Evolutionary conservation across 805 yeast genomes (phyloP).

Genomic region (Candida quercuum): DNA sequence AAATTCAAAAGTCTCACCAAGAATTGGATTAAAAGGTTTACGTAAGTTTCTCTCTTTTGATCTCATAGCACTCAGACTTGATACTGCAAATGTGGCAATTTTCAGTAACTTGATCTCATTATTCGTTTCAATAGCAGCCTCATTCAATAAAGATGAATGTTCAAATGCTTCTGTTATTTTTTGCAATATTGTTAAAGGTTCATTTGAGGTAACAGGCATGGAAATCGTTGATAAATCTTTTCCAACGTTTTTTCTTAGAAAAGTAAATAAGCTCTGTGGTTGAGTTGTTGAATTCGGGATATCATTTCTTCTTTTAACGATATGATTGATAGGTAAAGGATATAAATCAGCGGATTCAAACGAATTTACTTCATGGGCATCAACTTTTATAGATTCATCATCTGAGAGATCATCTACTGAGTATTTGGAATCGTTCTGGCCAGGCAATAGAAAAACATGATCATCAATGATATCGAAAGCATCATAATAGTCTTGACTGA

Average conservation of each 20-base stretch:
- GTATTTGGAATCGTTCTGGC: constrained; percentile 7
- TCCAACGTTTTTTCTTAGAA: constrained; percentile 86
- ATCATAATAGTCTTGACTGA: constrained; percentile 56
- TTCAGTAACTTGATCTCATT: constrained; percentile 54
- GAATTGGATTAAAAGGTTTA: constrained; percentile 90
- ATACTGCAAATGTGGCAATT: constrained; percentile 79
- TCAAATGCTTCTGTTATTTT: constrained; percentile 77
- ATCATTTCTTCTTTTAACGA: constrained; percentile 48
- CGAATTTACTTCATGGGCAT: constrained; percentile 2
- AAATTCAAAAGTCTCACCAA: constrained; percentile 90
- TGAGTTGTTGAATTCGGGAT: constrained; percentile 52
- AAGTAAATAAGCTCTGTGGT: constrained; percentile 80
- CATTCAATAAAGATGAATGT: constrained; percentile 60
- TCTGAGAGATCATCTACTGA: constrained; percentile 23
- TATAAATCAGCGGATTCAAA: constrained; percentile 39
- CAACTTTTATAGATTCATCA: constrained; percentile 13
- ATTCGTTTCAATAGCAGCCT: constrained; percentile 44
- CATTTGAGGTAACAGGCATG: constrained; percentile 93
- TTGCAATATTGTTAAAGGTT: constrained; percentile 82
- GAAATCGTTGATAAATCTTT: constrained; percentile 81
- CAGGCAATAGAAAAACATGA: constrained; percentile 18
- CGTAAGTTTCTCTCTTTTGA: constrained; percentile 71
- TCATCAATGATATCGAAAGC: constrained; percentile 43
- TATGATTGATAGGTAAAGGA: constrained; percentile 56
- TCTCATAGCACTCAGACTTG: constrained; percentile 65